Evolutionary conservation across 371 early-diverging fungal genomes (phyloP), one percentile per base, ranked within the genome.

Genomic region (Mucor mucedo): DNA sequence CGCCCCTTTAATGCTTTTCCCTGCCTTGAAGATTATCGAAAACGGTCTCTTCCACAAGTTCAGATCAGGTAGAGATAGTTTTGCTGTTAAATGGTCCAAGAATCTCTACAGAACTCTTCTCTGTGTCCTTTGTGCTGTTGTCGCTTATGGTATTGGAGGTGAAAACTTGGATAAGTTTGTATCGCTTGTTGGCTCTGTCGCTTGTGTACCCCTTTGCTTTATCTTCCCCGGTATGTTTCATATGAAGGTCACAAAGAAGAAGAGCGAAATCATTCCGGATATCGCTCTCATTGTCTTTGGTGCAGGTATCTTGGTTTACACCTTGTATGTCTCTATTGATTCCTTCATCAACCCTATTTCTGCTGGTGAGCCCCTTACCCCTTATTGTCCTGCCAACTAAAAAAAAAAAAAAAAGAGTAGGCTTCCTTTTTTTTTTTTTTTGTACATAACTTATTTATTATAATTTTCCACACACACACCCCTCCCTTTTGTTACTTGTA

Each of bases 191-290:
- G 80, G 80, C 21, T 75, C 77, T 29, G 73, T 79, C 13, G 80
- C 80, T 13, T 83, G 83, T 55, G 76, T 79, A 47, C 84, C 85
- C 3, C 55, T 85, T 21, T 78, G 84, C 61, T 91, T 91, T 58
- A 87, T 91, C 54, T 91, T 89, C 75, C 92, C 91, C 0, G 66
- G 60, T 41, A 52, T 91, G 63, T 89, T 92, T 73, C 91, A 91
- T 68, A 73, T 66, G 68, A 84, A 74, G 70, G 63, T 77, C 4
- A 77, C 83, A 5, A 66, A 69, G 63, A 67, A 58, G 3, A 30
- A 65, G 10, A 68, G 52, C 64, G 65, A 63, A 16, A 69, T 70
- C 13, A 27, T 67, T 5, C 62, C 73, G 47, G 84, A 89, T 54
- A 16, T 55, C 33, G 54, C 61, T 9, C 55, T 89, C 28, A 70